phyloP scores from a whole-genome alignment of 306 rosid genomes.

The Rosa persica region DNA sequence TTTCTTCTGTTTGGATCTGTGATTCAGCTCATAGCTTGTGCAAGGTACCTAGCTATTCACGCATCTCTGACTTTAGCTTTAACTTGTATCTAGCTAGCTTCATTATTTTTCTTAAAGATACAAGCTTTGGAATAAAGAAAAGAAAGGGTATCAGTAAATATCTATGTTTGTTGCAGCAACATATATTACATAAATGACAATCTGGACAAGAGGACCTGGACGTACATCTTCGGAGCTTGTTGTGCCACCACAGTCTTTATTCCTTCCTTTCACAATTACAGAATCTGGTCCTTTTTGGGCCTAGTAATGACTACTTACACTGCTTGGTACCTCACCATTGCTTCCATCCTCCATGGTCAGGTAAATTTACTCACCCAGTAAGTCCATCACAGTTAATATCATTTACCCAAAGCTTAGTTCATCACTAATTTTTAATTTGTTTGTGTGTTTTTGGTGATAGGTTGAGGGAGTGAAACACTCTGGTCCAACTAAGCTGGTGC shows the following conservation, averaged over 20 bases:
- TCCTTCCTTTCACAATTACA: slow-evolving; percentile 93
- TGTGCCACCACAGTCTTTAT: slow-evolving; percentile 99
- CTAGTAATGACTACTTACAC: slow-evolving; percentile 98
- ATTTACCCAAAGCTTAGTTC: background rate
- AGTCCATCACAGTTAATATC: background rate
- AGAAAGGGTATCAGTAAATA: slow-evolving; percentile 4
- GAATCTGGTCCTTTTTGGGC: slow-evolving; percentile 97
- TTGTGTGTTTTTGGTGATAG: slow-evolving; percentile 24
- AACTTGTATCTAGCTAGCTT: slow-evolving; percentile 19
- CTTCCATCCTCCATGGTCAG: slow-evolving; percentile 90
- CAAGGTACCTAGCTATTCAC: slow-evolving; percentile 54
- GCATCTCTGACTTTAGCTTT: slow-evolving; percentile 29
- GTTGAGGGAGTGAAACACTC: slow-evolving; percentile 92
- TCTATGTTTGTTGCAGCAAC: slow-evolving; percentile 53
- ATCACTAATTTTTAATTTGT: background rate
- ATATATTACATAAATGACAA: slow-evolving; percentile 96
- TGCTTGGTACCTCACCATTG: slow-evolving; percentile 94
- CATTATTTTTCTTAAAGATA: slow-evolving; percentile 14
- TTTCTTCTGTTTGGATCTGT: slow-evolving; percentile 99
- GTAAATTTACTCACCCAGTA: slow-evolving; percentile 26
- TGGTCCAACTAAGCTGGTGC: slow-evolving; percentile 83
- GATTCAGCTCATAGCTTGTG: slow-evolving; percentile 98
- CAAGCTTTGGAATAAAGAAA: background rate
- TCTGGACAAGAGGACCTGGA: slow-evolving; percentile 99
- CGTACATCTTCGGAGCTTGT: slow-evolving; percentile 96